phyloP scores from a whole-genome alignment of 2,329 filamentous ascomycete genomes.

The Hypoxylon sp. region DNA sequence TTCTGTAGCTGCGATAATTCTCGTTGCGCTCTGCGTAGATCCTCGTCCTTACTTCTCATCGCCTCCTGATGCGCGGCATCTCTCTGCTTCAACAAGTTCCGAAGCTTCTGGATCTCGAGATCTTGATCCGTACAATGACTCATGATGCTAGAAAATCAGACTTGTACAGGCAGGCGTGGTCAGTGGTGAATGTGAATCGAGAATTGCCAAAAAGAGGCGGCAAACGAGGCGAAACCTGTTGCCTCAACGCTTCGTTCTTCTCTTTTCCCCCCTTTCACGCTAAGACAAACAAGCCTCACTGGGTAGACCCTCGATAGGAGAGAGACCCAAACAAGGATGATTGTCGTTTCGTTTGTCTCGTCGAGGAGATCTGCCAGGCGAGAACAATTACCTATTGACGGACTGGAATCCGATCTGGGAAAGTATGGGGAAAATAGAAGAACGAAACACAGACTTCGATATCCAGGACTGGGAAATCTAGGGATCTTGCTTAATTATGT shows the following conservation, averaged over 20 bases:
- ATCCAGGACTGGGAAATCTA: constrained; percentile 42
- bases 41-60: constrained; percentile 46
- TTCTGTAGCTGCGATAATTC: constrained; percentile 46
- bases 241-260: constrained; percentile 37
- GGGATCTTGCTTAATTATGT: constrained; percentile 48
- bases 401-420: constrained; percentile 41
- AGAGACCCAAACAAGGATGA: constrained; percentile 40
- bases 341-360: constrained; percentile 37
- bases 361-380: constrained; percentile 35
- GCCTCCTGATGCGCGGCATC: constrained; percentile 36
- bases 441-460: constrained; percentile 44
- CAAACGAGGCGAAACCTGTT: constrained; percentile 32
- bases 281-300: constrained; percentile 42
- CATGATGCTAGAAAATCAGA: constrained; percentile 43
- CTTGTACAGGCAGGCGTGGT: constrained; percentile 32
- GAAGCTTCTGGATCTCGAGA: constrained; percentile 48
- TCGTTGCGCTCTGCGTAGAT: constrained; percentile 45
- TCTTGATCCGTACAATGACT: constrained; percentile 44
- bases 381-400: constrained; percentile 42
- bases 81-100: constrained; percentile 42
- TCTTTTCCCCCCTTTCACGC: constrained; percentile 33
- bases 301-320: constrained; percentile 33
- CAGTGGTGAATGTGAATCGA: constrained; percentile 28
- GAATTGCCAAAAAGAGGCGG: constrained; percentile 23
- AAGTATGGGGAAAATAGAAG: constrained; percentile 41